Percentiles rank a stretch among this genome's conserved stretches.
These are phyloP conservation scores for Brachypodium distachyon DNA, from an alignment of 202 grass and related monocot species.

Conservation along the genomic window DNA sequence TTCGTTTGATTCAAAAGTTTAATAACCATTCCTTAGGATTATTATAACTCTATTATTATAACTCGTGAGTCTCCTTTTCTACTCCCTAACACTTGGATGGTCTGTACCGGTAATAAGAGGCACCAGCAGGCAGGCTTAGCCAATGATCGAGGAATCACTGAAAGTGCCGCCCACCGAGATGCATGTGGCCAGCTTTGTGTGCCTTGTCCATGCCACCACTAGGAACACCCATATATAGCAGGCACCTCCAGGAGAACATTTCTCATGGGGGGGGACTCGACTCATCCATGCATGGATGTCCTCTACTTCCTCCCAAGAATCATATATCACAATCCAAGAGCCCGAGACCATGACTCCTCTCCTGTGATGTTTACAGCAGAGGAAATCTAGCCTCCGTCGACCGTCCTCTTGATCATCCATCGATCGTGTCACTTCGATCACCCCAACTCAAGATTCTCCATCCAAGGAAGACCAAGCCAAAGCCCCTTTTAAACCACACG, in stretches of 20 bases:
- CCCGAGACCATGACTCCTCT: neutral
- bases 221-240: conserved; percentile 4
- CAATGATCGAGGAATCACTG: neutral
- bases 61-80: neutral
- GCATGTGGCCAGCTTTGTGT: conserved; percentile 28
- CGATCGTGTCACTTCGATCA: conserved; percentile 10
- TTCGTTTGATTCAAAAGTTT: no score
- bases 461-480: neutral
- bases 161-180: neutral
- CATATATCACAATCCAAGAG: neutral
- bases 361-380: conserved; percentile 27
- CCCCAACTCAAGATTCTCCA: conserved; percentile 21
- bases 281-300: conserved; percentile 4
- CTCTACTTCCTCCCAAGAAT: neutral
- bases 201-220: conserved; percentile 19
- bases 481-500: conserved; percentile 11
- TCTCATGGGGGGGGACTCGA: neutral
- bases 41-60: no score
- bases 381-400: neutral
- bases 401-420: neutral
- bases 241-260: neutral
- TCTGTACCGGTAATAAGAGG: neutral
- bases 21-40: no score
- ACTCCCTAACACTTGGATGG: neutral
- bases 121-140: neutral